Percentiles rank a stretch among this genome's conserved stretches.
Conservation (phyloP, 805 yeast species). For the Yarrowia porcina region DNA sequence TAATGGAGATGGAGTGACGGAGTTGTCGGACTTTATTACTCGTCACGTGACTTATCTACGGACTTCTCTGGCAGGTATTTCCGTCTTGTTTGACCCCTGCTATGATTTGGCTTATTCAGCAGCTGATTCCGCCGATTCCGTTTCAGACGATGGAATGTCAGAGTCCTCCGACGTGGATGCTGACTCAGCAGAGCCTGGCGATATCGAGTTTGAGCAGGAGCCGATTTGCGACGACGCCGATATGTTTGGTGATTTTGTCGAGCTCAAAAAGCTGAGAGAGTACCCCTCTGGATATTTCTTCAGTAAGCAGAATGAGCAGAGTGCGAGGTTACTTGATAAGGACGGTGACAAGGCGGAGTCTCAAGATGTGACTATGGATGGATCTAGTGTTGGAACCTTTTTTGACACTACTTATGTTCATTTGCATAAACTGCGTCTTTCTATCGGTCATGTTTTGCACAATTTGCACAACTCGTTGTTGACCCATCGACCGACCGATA, state of each 20-base stretch:
- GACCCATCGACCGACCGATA: constrained; percentile 56
- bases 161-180: constrained; percentile 36
- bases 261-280: constrained; percentile 53
- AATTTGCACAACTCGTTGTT: constrained; percentile 49
- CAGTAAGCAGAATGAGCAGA: constrained; percentile 1
- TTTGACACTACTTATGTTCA: constrained; percentile 45
- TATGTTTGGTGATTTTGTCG: constrained; percentile 27
- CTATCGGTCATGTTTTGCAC: constrained; percentile 64
- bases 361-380: no score
- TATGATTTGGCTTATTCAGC: constrained; percentile 1
- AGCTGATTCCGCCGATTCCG: constrained; percentile 29
- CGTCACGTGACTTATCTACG: constrained; percentile 56
- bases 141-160: constrained; percentile 42
- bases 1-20: constrained; percentile 28
- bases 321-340: background rate
- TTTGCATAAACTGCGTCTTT: constrained; percentile 59
- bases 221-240: constrained; percentile 12
- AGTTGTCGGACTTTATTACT: constrained; percentile 51
- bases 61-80: constrained; percentile 63
- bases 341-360: no score
- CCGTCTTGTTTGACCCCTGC: constrained; percentile 71
- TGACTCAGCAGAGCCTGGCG: constrained; percentile 4
- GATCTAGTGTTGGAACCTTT: no score
- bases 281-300: constrained; percentile 65
- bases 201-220: constrained; percentile 17